Base-by-base conservation (phyloP, 2,329 filamentous ascomycete genomes). In the Trichoderma pleuroti region DNA sequence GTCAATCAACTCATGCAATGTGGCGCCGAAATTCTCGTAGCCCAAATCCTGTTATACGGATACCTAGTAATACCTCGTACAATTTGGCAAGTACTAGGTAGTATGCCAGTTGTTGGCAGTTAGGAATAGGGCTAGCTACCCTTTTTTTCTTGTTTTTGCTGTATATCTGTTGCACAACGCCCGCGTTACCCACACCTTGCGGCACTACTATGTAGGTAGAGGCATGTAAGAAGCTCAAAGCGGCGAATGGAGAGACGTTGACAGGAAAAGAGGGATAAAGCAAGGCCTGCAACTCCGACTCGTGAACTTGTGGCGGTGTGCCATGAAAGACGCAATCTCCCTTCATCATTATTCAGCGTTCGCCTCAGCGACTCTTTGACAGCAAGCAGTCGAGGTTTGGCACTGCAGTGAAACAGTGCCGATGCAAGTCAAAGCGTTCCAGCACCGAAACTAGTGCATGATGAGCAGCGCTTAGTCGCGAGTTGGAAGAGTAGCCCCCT, bases 141-240 rank as follows among this genome's bases (percentile, higher is more conserved):
- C 34, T 24, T 42, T 24, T 42, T 26, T 49, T 8, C 30, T 34
- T 52, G n/a, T n/a, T 54, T 21, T 24, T 18, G 12, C 30, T 21
- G 10, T 49, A 49, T 6, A 9, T 36, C 30, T 54, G 18, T 42
- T 42, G 42, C 14, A 56, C 21, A 21, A 65, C 30, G 46, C 46
- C 62, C 26, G 34, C 34, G 39, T 34, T 59, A 49, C 21, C 65
- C 65, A 68, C 65, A 68, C 30, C 26, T 28, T 32, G 39, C n/a
- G 18, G 54, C n/a, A 57, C 21, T 32, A 42, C 26, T 36, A 46
- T 63, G 36, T 46, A 46, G 30, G 62, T 18, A 28, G 56, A 68
- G 56, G 39, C 56, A 68, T 68, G 65, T 61, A 34, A 49, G 65
- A 68, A 26, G 39, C 56, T 56, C 54, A 52, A 68, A 68, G 39